Percentiles rank a stretch among this genome's conserved stretches.
phyloP scores from a whole-genome alignment of 352 stramenopile genomes.

The Phytophthora uliginosa region DNA sequence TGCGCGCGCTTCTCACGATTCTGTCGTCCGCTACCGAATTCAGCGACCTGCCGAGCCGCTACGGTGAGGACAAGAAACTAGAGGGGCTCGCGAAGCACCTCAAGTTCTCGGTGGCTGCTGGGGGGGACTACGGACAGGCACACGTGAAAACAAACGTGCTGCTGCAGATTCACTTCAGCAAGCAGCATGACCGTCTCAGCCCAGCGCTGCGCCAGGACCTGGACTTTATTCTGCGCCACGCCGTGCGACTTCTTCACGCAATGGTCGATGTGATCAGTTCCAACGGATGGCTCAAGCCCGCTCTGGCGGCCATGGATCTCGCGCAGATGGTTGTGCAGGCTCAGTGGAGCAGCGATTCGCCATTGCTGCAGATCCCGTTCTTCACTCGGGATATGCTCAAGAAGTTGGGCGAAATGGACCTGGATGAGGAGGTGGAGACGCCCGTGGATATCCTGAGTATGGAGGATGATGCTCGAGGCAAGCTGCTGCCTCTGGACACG shows the following conservation, averaged over 20 bases:
- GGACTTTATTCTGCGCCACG: conserved; percentile 91
- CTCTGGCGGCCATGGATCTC: conserved; percentile 99
- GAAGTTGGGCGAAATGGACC: conserved; percentile 60
- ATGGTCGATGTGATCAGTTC: conserved; percentile 99
- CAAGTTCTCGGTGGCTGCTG: conserved; percentile 92
- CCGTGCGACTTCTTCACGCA: conserved; percentile 96
- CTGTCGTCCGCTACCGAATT: conserved; percentile 98
- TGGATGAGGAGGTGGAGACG: conserved; percentile 83
- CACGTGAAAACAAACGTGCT: conserved; percentile 98
- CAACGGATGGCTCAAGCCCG: conserved; percentile 99
- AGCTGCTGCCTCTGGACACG: conserved; percentile 89
- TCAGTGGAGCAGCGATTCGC: conserved; percentile 98
- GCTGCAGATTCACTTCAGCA: conserved; percentile 98
- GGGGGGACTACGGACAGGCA: conserved; percentile 92
- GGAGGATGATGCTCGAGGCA: conserved; percentile 93
- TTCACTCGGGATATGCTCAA: conserved; percentile 94
- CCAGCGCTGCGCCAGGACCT: conserved; percentile 95
- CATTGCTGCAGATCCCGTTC: conserved; percentile 97
- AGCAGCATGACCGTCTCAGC: conserved; percentile 91
- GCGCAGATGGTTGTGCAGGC: conserved; percentile 99
- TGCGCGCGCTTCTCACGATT: conserved; percentile 97
- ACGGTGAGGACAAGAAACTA: conserved; percentile 95
- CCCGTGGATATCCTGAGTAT: conserved; percentile 92
- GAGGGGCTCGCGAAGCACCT: conserved; percentile 96
- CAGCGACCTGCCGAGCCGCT: conserved; percentile 94